Percentiles rank a stretch among this genome's conserved stretches.
phyloP scores from a whole-genome alignment of 345 rosid genomes.

The Gossypium ekmanianum region DNA sequence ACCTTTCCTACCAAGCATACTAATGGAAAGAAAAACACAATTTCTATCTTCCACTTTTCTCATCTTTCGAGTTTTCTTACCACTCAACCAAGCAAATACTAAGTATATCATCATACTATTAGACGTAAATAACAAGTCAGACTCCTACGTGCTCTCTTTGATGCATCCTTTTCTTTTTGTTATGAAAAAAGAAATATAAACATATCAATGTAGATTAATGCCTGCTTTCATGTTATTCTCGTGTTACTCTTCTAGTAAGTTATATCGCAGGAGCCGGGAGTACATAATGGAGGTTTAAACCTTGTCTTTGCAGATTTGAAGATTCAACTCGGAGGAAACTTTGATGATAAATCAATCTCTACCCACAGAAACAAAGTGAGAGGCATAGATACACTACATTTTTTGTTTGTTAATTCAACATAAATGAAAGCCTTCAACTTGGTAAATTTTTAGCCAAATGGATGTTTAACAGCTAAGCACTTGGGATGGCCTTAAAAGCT shows the following conservation, averaged over 20 bases:
- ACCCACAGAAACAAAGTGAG: not conserved
- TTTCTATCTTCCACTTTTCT: too few species aligned
- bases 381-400: not conserved
- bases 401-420: not conserved
- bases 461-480: not conserved
- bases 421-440: not conserved
- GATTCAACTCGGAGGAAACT: constrained; percentile 1
- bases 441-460: not conserved
- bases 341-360: not conserved
- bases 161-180: not conserved
- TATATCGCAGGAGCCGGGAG: not conserved
- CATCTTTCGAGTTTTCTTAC: too few species aligned
- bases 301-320: not conserved
- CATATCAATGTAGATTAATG: not conserved
- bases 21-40: too few species aligned
- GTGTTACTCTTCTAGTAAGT: not conserved
- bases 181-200: not conserved
- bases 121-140: too few species aligned
- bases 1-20: too few species aligned
- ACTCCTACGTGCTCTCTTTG: too few species aligned
- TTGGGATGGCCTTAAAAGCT: constrained; percentile 12
- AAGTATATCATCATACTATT: too few species aligned
- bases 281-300: not conserved
- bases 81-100: too few species aligned
- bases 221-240: not conserved